Percentiles rank a stretch among this genome's conserved stretches.
Evolutionary conservation across 257 asterid genomes (phyloP).

Genomic region (Henckelia pumila): DNA sequence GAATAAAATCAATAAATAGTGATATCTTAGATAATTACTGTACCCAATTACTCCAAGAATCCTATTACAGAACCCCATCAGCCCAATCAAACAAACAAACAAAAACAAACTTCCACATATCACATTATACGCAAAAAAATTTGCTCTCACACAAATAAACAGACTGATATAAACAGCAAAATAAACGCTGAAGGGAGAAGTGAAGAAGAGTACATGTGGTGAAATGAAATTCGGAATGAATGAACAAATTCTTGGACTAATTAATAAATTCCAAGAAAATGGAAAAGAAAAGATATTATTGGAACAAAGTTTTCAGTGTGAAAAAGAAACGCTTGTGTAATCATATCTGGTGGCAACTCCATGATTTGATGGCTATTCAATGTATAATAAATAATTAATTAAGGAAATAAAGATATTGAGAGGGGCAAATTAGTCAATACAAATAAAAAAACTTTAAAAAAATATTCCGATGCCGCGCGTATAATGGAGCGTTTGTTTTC

Average conservation of each 20-base stretch:
- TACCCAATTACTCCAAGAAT: not conserved
- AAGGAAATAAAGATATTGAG: not conserved
- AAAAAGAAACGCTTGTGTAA: not conserved
- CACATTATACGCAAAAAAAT: not conserved
- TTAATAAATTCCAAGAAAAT: not conserved
- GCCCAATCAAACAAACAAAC: not conserved
- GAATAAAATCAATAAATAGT: not conserved
- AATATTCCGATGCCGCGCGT: not conserved
- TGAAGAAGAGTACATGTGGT: not conserved
- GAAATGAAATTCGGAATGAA: not conserved
- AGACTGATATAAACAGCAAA: not conserved
- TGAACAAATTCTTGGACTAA: not conserved
- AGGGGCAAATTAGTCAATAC: not conserved
- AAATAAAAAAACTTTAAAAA: too few species aligned
- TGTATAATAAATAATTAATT: too few species aligned
- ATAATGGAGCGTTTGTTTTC: not conserved
- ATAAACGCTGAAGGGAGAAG: not conserved
- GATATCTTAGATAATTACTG: not conserved
- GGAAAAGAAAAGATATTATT: too few species aligned
- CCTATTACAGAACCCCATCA: not conserved
- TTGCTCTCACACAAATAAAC: not conserved
- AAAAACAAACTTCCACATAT: not conserved
- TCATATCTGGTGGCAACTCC: not conserved
- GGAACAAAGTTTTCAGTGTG: not conserved
- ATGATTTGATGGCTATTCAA: not conserved